These are phyloP conservation scores for Sporothrix inflata DNA, from an alignment of 2,329 filamentous ascomycete species.

Conservation along the genomic window DNA sequence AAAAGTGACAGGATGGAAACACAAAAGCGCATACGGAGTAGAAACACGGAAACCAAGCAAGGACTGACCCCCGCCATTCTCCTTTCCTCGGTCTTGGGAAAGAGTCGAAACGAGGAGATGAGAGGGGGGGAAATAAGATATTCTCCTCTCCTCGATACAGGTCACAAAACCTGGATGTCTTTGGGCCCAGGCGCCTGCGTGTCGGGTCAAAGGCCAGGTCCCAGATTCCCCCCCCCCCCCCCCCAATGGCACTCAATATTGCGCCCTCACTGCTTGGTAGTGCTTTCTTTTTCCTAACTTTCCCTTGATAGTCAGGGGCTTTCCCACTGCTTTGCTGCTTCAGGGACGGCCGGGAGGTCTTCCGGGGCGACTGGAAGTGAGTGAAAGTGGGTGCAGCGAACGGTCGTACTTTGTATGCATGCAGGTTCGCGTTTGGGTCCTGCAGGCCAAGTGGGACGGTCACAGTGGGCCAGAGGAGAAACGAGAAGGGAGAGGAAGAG, in stretches of 20 bases:
- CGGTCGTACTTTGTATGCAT: neutral
- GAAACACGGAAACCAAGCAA: neutral
- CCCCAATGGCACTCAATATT: neutral
- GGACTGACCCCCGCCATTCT: neutral
- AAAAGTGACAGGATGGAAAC: neutral
- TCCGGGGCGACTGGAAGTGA: neutral
- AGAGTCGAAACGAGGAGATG: neutral
- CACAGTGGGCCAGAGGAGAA: constrained; percentile 12
- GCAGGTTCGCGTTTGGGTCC: neutral
- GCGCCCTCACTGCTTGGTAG: neutral
- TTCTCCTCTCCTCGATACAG: neutral
- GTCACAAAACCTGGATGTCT: neutral
- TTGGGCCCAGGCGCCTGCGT: neutral
- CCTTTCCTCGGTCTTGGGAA: constrained; percentile 4
- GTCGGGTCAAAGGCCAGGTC: neutral
- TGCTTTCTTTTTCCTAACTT: neutral
- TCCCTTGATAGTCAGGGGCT: neutral
- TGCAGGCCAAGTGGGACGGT: constrained; percentile 14
- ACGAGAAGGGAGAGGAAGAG: neutral
- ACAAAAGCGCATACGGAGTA: neutral
- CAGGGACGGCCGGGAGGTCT: neutral
- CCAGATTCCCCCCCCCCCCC: no score
- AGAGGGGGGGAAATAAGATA: neutral
- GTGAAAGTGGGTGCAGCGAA: constrained; percentile 6
- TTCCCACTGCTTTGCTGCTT: neutral